Conservation (phyloP, 495 filamentous ascomycete species). For the Trichoderma erinaceum region DNA sequence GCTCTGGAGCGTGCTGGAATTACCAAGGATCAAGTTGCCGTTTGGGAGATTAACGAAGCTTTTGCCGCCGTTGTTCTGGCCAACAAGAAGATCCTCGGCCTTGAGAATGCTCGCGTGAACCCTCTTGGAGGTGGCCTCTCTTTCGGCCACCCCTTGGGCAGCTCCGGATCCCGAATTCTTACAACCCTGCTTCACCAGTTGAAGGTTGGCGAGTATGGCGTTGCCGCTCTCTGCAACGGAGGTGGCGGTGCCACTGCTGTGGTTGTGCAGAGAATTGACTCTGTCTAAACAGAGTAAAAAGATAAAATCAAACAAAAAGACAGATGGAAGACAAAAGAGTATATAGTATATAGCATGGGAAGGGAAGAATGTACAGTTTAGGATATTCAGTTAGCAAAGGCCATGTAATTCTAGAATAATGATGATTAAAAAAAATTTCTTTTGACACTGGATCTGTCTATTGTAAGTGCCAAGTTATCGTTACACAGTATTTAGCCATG, state of each 20-base stretch:
- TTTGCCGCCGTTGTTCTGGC: slow-evolving; percentile 96
- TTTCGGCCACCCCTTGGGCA: slow-evolving; percentile 89
- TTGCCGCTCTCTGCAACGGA: slow-evolving; percentile 94
- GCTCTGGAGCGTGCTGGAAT: slow-evolving; percentile 86
- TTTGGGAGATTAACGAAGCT: slow-evolving; percentile 98
- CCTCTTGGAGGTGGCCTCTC: slow-evolving; percentile 86
- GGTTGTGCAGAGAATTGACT: slow-evolving; percentile 82
- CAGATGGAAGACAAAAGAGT: neutral
- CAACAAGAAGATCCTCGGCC: slow-evolving; percentile 82
- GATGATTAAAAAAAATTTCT: neutral
- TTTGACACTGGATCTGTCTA: neutral
- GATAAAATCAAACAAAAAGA: neutral
- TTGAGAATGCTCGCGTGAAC: slow-evolving; percentile 75
- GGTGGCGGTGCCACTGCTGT: slow-evolving; percentile 88
- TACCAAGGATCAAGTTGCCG: slow-evolving; percentile 75
- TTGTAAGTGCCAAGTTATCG: neutral
- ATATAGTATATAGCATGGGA: neutral
- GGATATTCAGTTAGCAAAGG: neutral
- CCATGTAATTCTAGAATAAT: neutral
- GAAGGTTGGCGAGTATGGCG: slow-evolving; percentile 85
- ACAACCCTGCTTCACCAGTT: slow-evolving; percentile 86
- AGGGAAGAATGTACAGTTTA: neutral
- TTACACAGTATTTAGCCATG: no score
- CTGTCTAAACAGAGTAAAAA: slow-evolving; percentile 37
- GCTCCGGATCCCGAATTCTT: slow-evolving; percentile 88